Conservation (phyloP, 2,329 filamentous ascomycete genomes). For the Conoideocrella luteorostrata region DNA sequence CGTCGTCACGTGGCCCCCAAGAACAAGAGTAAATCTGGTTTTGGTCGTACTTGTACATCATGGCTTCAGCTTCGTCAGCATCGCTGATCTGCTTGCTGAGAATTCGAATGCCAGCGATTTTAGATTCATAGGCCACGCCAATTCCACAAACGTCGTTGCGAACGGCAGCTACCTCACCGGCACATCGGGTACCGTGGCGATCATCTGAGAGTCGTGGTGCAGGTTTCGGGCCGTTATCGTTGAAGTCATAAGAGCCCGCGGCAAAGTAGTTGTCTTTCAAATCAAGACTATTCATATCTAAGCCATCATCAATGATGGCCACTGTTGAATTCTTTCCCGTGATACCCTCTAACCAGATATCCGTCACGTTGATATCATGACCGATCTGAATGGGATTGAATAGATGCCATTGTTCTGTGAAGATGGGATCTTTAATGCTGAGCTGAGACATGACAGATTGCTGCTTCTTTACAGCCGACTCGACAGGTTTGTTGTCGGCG, state of each 20-base stretch:
- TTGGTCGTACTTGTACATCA: constrained; percentile 86
- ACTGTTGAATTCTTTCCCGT: constrained; percentile 86
- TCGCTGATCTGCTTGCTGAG: constrained; percentile 86
- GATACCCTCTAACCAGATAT: constrained; percentile 82
- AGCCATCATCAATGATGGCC: constrained; percentile 90
- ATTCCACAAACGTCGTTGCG: constrained; percentile 89
- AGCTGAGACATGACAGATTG: constrained; percentile 56
- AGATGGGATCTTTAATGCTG: constrained; percentile 83
- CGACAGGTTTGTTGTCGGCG: constrained; percentile 13
- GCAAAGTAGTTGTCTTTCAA: constrained; percentile 91
- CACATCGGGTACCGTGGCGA: constrained; percentile 86
- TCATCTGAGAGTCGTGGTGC: constrained; percentile 80
- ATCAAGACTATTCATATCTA: constrained; percentile 94
- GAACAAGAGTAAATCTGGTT: constrained; percentile 99
- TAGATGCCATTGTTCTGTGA: constrained; percentile 91
- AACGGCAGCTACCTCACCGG: constrained; percentile 88
- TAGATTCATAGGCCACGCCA: constrained; percentile 90
- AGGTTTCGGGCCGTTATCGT: constrained; percentile 73
- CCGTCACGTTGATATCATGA: constrained; percentile 95
- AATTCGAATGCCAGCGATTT: constrained; percentile 86
- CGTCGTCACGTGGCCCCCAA: constrained; percentile 94
- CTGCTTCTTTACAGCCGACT: constrained; percentile 49
- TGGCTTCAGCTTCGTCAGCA: constrained; percentile 81
- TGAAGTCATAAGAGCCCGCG: constrained; percentile 91
- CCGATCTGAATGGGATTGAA: constrained; percentile 75